These are phyloP conservation scores for Carpinus viminea DNA, from an alignment of 306 rosid genomes.

Conservation along the genomic window DNA sequence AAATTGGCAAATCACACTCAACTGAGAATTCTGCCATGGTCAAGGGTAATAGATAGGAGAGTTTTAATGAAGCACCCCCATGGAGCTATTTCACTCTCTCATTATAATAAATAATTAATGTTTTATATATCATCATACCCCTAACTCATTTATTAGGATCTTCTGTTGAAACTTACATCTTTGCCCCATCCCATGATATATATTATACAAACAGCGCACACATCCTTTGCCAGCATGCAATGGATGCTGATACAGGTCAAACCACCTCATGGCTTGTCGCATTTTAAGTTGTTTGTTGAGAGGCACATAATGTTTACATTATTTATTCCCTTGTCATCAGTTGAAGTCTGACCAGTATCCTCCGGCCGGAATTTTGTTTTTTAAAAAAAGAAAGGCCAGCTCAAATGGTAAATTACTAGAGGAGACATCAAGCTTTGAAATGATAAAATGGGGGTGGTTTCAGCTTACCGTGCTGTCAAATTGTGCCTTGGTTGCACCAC, in stretches of 20 bases:
- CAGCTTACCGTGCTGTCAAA: constrained; percentile 88
- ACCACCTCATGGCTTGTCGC: background rate
- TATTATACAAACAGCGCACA: background rate
- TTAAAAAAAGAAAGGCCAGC: background rate
- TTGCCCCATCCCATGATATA: background rate
- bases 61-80: background rate
- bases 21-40: background rate
- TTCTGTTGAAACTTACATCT: background rate
- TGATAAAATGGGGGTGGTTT: background rate
- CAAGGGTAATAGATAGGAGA: background rate
- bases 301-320: background rate
- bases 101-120: background rate
- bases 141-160: background rate
- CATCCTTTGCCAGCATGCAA: background rate
- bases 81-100: background rate
- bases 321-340: background rate
- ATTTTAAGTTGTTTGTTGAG: background rate
- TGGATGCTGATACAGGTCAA: background rate
- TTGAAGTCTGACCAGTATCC: background rate
- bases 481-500: constrained; percentile 95
- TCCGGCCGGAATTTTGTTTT: background rate
- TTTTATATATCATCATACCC: background rate
- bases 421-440: background rate
- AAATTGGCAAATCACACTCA: background rate
- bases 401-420: background rate